Evolutionary conservation across 2,329 filamentous ascomycete species (phyloP), one percentile per base, ranked within the genome.

Genomic region (Paraphoma chrysanthemicola): DNA sequence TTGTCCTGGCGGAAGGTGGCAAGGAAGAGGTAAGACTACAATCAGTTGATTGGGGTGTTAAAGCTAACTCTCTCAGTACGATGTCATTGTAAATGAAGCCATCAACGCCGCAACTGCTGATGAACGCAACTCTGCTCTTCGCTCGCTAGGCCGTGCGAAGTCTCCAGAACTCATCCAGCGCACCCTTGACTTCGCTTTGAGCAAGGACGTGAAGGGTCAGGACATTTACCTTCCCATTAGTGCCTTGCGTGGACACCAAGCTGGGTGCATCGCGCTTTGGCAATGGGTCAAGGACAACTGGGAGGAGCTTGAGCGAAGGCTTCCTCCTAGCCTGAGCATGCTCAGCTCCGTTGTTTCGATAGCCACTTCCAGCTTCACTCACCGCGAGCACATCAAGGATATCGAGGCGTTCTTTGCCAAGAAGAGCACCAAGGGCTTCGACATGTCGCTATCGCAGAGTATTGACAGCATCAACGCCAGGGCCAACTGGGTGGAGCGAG

Each of bases 171-270:
- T 97, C 47, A 94, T 97, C 75, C 82, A 95, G 81, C 87, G 87
- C 59, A 94, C 93, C 3, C 84, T 98, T 12, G 85, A 82, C 30
- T 82, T 97, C 61, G 84, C 93, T 31, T 84, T 93, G 54, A 87
- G 88, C 74, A 87, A 89, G 59, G 90, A 96, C 65, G 90, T 97
- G 78, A 96, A 96, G 82, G 92, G 91, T 63, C 94, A 97, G 77
- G 94, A 98, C 76, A 88, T 97, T 63, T 97, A 97, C 80, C 88
- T 97, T 74, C 93, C 94, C 1, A 86, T 95, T 39, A 86, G 87
- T 33, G 91, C 91, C 7, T 85, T 98, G 29, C 87, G 93, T 56
- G 86, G 86, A 51, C 92, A 96, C 73, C 81, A 87, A 7, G 87
- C 88, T 43, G 94, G 94, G 65, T 90, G 96, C 53, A 82, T 90